phyloP scores from a whole-genome alignment of 73 alveolate genomes.

The Stentor roeselii region DNA sequence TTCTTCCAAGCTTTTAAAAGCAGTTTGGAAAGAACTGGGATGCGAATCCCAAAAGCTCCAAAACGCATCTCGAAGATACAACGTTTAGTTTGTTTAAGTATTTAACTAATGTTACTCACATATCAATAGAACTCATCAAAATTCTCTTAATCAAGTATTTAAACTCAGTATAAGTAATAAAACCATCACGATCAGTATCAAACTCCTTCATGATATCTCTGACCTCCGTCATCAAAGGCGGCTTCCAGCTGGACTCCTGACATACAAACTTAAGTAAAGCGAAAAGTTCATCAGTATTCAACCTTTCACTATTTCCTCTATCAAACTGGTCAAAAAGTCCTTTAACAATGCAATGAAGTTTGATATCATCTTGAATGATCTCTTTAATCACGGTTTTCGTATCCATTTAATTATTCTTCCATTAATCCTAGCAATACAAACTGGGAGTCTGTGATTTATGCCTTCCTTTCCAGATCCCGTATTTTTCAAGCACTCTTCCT shows the following conservation, averaged over 20 bases:
- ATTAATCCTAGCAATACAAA: too few species aligned
- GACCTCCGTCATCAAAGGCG: background rate
- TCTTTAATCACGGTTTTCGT: background rate
- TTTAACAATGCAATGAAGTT: conserved; percentile 2
- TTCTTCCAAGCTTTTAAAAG: background rate
- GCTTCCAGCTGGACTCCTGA: conserved; percentile 11
- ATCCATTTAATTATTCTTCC: conserved; percentile 2
- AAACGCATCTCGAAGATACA: too few species aligned
- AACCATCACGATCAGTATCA: conserved; percentile 13
- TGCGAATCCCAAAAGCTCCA: background rate
- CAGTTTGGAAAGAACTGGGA: conserved; percentile 9
- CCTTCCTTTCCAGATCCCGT: background rate
- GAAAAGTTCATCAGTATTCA: background rate
- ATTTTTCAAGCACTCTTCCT: background rate
- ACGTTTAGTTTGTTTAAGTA: too few species aligned
- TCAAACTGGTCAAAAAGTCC: background rate
- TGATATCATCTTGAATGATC: background rate
- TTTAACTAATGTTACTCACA: too few species aligned
- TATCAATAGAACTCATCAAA: background rate
- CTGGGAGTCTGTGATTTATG: background rate
- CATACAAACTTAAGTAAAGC: background rate
- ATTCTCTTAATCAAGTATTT: background rate
- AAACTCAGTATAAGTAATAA: background rate
- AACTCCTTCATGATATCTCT: conserved; percentile 10
- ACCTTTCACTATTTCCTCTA: background rate